Percentiles rank a stretch among this genome's conserved stretches.
These are phyloP conservation scores for Teratosphaeria zuluensis DNA, from an alignment of 2,329 filamentous ascomycete species.

Conservation along the genomic window DNA sequence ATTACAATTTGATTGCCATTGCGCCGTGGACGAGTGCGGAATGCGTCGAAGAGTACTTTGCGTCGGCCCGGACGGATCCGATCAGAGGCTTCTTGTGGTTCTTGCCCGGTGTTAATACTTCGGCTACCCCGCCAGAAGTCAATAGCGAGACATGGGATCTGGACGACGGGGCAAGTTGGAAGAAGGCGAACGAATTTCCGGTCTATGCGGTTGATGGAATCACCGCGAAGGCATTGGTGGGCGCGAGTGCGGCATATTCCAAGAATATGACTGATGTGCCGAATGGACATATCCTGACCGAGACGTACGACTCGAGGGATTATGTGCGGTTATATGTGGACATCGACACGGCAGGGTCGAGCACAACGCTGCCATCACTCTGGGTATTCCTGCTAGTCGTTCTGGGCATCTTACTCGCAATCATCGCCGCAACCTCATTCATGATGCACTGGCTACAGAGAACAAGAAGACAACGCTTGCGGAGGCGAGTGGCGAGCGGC, in stretches of 20 bases:
- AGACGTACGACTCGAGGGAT: slow-evolving; percentile 31
- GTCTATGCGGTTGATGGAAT: slow-evolving; percentile 70
- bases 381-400: slow-evolving; percentile 72
- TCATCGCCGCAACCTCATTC: slow-evolving; percentile 58
- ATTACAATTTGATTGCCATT: slow-evolving; percentile 68
- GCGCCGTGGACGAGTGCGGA: slow-evolving; percentile 73
- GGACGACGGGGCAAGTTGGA: slow-evolving; percentile 62
- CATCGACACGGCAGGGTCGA: slow-evolving; percentile 31
- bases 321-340: slow-evolving; percentile 44
- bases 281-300: slow-evolving; percentile 28
- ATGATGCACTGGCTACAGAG: slow-evolving; percentile 71
- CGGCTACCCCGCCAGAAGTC: slow-evolving; percentile 52
- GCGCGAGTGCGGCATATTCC: slow-evolving; percentile 60
- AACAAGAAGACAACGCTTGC: slow-evolving; percentile 56
- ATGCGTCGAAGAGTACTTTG: slow-evolving; percentile 66
- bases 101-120: slow-evolving; percentile 34
- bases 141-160: slow-evolving; percentile 62
- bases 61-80: slow-evolving; percentile 49
- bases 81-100: slow-evolving; percentile 52
- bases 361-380: slow-evolving; percentile 51
- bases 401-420: slow-evolving; percentile 57
- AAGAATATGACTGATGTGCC: slow-evolving; percentile 53
- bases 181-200: slow-evolving; percentile 59
- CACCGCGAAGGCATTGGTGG: slow-evolving; percentile 59
- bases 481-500: slow-evolving; percentile 61